These are phyloP conservation scores for Aaosphaeria arxii DNA, from an alignment of 2,329 filamentous ascomycete genomes.

Conservation along the genomic window DNA sequence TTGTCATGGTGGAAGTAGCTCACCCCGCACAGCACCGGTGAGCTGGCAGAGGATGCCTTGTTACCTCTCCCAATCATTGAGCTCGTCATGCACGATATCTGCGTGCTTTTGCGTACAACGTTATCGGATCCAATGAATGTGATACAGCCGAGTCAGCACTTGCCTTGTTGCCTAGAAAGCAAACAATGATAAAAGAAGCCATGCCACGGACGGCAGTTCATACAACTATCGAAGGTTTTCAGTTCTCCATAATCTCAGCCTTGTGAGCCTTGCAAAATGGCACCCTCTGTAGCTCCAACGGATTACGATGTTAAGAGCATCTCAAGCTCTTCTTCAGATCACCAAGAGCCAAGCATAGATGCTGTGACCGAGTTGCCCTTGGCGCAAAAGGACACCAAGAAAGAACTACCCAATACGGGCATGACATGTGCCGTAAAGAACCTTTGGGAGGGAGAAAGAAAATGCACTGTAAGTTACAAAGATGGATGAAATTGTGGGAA, in stretches of 20 bases:
- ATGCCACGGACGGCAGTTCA: too few species aligned
- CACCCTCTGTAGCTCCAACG: background rate
- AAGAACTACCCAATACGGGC: conserved; percentile 5
- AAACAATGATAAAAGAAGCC: too few species aligned
- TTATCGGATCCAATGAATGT: too few species aligned
- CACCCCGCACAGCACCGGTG: too few species aligned
- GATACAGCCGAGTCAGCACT: too few species aligned
- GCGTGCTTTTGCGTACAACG: too few species aligned
- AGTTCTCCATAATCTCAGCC: conserved; percentile 1
- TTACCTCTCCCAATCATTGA: too few species aligned
- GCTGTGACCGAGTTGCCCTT: background rate
- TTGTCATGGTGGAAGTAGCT: too few species aligned
- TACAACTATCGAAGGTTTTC: background rate
- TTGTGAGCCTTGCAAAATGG: background rate
- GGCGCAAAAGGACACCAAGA: conserved; percentile 7
- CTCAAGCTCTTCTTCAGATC: conserved; percentile 5
- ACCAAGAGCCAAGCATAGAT: background rate
- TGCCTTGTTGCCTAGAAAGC: too few species aligned
- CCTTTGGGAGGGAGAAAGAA: conserved; percentile 10
- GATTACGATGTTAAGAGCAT: conserved; percentile 12
- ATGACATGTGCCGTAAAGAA: conserved; percentile 15
- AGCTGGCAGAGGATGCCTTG: too few species aligned
- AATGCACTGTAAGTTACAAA: background rate
- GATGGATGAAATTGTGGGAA: conserved; percentile 3
- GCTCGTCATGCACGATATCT: too few species aligned